phyloP scores from a whole-genome alignment of 306 rosid genomes.

The Lagenaria siceraria region DNA sequence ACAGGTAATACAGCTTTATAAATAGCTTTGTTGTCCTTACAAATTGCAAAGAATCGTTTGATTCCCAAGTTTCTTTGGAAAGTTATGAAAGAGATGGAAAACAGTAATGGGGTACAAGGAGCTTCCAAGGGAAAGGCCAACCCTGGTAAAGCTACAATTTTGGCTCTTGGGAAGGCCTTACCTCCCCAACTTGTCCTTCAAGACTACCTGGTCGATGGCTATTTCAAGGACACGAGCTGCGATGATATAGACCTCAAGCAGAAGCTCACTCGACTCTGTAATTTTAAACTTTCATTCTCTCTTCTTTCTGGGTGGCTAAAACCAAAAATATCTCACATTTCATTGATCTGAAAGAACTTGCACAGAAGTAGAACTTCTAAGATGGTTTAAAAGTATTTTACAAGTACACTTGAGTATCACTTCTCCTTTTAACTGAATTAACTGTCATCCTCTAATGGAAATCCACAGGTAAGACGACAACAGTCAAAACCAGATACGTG shows the following conservation, averaged over 20 bases:
- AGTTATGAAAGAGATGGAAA: conserved; percentile 39
- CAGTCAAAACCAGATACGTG: conserved; percentile 84
- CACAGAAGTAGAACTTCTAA: background rate
- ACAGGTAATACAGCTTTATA: conserved; percentile 20
- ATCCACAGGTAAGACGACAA: conserved; percentile 70
- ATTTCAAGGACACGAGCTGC: conserved; percentile 77
- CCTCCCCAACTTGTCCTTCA: conserved; percentile 94
- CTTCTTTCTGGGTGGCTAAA: background rate
- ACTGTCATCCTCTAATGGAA: conserved; percentile 3
- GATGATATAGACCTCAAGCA: conserved; percentile 70
- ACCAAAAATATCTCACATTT: background rate
- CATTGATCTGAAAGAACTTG: background rate
- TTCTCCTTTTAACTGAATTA: background rate
- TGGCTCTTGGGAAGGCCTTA: conserved; percentile 91
- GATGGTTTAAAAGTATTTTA: background rate
- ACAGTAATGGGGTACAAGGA: conserved; percentile 13
- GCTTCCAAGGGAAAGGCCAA: conserved; percentile 26
- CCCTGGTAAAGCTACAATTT: conserved; percentile 55
- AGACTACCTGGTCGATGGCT: conserved; percentile 83
- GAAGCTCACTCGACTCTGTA: conserved; percentile 76
- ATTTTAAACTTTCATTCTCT: conserved; percentile 2
- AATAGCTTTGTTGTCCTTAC: background rate
- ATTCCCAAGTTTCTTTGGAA: background rate
- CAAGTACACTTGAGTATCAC: background rate
- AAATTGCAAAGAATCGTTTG: background rate